phyloP scores from a whole-genome alignment of 495 filamentous ascomycete genomes.

The Rhypophila decipiens region DNA sequence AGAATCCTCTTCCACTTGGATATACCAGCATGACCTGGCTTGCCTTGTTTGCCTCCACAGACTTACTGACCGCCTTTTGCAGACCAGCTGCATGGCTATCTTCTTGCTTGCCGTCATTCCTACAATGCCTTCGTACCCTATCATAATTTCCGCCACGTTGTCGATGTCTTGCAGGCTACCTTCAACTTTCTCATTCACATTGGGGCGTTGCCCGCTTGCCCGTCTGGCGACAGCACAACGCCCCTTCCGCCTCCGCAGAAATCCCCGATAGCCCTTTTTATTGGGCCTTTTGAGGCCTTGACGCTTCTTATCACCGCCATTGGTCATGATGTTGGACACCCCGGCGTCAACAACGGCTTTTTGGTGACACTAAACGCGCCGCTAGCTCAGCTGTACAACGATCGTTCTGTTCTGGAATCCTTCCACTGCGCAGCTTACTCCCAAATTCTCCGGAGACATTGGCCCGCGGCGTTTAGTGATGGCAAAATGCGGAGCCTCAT shows the following conservation, averaged over 20 bases:
- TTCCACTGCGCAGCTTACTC: conserved; percentile 98
- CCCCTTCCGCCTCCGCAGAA: conserved; percentile 26
- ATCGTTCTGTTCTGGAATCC: conserved; percentile 91
- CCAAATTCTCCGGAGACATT: conserved; percentile 88
- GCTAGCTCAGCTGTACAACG: conserved; percentile 95
- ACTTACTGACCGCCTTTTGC: conserved; percentile 22
- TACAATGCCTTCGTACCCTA: conserved; percentile 98
- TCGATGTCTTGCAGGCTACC: conserved; percentile 89
- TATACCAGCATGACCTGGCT: neutral
- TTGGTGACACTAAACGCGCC: conserved; percentile 88
- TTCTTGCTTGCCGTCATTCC: conserved; percentile 74
- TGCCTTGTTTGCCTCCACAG: conserved; percentile 5
- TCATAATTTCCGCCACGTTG: conserved; percentile 96
- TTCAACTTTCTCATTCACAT: conserved; percentile 88
- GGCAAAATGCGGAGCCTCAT: conserved; percentile 75
- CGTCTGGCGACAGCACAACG: conserved; percentile 12
- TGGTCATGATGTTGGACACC: conserved; percentile 95
- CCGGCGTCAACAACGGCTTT: conserved; percentile 97
- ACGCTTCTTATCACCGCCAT: conserved; percentile 90
- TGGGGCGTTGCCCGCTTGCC: conserved; percentile 67
- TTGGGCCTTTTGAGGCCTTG: conserved; percentile 79
- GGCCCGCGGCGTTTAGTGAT: conserved; percentile 74
- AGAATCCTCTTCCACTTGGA: neutral
- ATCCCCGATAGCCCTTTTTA: conserved; percentile 62
- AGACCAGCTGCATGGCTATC: conserved; percentile 68